These are phyloP conservation scores for Leptographium radiaticola DNA, from an alignment of 2,329 filamentous ascomycete species.

Conservation along the genomic window DNA sequence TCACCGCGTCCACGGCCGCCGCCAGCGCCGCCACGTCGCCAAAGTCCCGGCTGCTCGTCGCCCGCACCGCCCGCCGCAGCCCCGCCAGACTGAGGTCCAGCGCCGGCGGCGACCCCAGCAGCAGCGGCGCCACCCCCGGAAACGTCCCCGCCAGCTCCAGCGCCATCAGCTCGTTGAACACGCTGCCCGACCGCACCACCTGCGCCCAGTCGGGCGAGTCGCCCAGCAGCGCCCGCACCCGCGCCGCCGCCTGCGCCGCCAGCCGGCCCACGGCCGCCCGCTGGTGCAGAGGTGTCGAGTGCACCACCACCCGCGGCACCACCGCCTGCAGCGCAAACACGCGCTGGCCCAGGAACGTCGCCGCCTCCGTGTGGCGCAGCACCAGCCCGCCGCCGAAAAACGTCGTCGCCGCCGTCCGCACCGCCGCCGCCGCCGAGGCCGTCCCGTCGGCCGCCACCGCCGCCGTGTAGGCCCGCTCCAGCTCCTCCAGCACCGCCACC, in stretches of 20 bases:
- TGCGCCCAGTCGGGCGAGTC: conserved; percentile 10
- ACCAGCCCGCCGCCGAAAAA: conserved; percentile 12
- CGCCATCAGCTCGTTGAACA: conserved; percentile 11
- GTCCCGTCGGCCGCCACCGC: conserved; percentile 11
- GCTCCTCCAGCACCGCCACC: conserved; percentile 4
- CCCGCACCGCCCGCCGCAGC: conserved; percentile 8
- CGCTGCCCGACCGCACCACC: conserved; percentile 9
- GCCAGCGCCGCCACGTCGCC: conserved; percentile 9
- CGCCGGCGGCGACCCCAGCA: conserved; percentile 39
- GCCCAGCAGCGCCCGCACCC: conserved; percentile 1
- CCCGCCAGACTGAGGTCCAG: conserved; percentile 68
- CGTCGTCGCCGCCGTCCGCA: conserved; percentile 5
- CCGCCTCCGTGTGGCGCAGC: conserved; percentile 12
- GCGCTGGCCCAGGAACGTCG: conserved; percentile 10
- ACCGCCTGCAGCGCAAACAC: conserved; percentile 12
- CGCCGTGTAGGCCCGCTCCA: conserved; percentile 10
- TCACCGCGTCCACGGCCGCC: conserved; percentile 9
- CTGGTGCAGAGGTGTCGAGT: conserved; percentile 16
- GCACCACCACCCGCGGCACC: conserved; percentile 6
- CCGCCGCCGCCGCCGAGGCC: conserved; percentile 6
- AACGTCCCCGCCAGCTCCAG: conserved; percentile 13
- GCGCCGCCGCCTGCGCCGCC: conserved; percentile 15
- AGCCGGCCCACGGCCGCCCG: conserved; percentile 20
- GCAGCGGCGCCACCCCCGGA: conserved; percentile 27
- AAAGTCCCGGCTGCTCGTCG: conserved; percentile 7